Evolutionary conservation across 371 early-diverging fungal genomes (phyloP), one percentile per base, ranked within the genome.

Genomic region (Amoeboaphelidium protococcarum): DNA sequence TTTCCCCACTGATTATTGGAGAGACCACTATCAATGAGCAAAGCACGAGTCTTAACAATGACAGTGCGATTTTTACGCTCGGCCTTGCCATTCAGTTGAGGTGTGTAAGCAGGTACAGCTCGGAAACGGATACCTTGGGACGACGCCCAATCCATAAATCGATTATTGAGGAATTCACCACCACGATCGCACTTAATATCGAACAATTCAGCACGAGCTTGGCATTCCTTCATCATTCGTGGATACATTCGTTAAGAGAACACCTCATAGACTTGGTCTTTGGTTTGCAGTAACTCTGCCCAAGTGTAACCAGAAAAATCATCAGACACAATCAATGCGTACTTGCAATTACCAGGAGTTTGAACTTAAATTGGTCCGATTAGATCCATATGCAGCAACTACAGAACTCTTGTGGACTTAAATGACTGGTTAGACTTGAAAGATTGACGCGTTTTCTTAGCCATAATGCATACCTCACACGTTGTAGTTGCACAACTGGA

Each of bases 1-100:
- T 6, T 23, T 27, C 31, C 23, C 49, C 52, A 27, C n/a, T 22
- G 3, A 23, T 13, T 3, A 13, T 19, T 40, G 43, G 48, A 25
- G 20, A 50, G 10, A 27, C 41, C 12, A 50, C 50, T 13, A 13
- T 50, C 19, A 41, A 20, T 13, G 3, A 52, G 20, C 12, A 47
- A 19, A 3, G 52, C 19, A 3, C 52, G 27, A 2, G 23, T 46
- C 19, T 1, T 3, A 10, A 26, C 50, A 4, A 47, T 10, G 2
- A 50, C 2, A 19, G 48, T 43, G 4, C 51, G 46, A 41, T 52
- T 50, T 2, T 22, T 3, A 13, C 52, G 52, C 46, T 52, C 52
- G 1, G 52, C 51, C 4, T 13, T 26, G 12, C 47, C 52, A 24
- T 52, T 52, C 6, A 48, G 52, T 25, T 52, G 47, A 3, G 41